These are phyloP conservation scores for Orbilia quercus DNA, from an alignment of 2,329 filamentous ascomycete genomes.

Conservation along the genomic window DNA sequence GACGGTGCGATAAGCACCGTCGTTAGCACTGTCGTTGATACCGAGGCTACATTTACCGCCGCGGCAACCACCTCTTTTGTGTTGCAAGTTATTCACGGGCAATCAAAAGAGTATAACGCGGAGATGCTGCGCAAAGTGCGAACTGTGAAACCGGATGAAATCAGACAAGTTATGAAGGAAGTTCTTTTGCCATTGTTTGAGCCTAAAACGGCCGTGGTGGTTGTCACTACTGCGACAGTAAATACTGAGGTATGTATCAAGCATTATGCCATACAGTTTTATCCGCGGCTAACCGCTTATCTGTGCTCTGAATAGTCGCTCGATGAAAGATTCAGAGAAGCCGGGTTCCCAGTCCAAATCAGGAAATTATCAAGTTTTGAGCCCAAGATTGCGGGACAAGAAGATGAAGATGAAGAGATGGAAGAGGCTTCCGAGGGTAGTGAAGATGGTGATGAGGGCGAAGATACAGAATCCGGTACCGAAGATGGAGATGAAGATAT, in stretches of 20 bases:
- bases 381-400: slow-evolving; percentile 32
- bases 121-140: slow-evolving; percentile 81
- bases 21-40: slow-evolving; percentile 85
- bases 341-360: slow-evolving; percentile 82
- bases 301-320: slow-evolving; percentile 70
- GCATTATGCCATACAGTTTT: slow-evolving; percentile 3
- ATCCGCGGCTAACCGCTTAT: slow-evolving; percentile 41
- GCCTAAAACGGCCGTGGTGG: slow-evolving; percentile 81
- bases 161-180: slow-evolving; percentile 77
- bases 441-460: slow-evolving; percentile 36
- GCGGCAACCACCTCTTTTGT: slow-evolving; percentile 87
- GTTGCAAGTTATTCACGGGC: slow-evolving; percentile 78
- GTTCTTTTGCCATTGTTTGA: slow-evolving; percentile 83
- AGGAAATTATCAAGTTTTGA: slow-evolving; percentile 68
- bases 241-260: slow-evolving; percentile 79
- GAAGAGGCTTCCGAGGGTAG: slow-evolving; percentile 30
- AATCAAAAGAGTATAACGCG: slow-evolving; percentile 81
- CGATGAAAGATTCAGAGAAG: slow-evolving; percentile 76
- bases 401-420: slow-evolving; percentile 37
- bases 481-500: slow-evolving; percentile 25
- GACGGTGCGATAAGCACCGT: slow-evolving; percentile 92
- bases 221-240: slow-evolving; percentile 86
- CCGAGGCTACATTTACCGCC: slow-evolving; percentile 83
- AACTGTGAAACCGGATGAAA: slow-evolving; percentile 78
- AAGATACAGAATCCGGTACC: slow-evolving; percentile 36